Conservation (phyloP, 208 protist genomes). For the Leishmania gerbilli region DNA sequence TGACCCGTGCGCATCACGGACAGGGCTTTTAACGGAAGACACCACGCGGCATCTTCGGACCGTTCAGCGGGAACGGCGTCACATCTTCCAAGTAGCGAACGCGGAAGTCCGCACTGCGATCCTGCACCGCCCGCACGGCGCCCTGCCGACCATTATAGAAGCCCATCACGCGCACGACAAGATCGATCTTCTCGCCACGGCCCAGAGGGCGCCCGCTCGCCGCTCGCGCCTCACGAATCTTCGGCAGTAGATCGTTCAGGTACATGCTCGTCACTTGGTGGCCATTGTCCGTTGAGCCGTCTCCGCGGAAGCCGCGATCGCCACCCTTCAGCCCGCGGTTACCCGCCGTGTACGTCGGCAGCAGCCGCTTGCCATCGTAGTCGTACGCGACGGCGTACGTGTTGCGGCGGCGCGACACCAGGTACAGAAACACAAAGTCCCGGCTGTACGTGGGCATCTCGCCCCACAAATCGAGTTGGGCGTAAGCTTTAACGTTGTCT, state of each 20-base stretch:
- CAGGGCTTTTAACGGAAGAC: constrained; percentile 61
- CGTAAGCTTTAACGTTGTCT: constrained; percentile 49
- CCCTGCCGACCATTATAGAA: constrained; percentile 92
- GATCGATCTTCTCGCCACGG: constrained; percentile 81
- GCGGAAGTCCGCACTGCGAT: constrained; percentile 70
- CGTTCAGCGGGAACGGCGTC: constrained; percentile 89
- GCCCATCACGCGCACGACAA: constrained; percentile 90
- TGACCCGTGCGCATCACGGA: not conserved
- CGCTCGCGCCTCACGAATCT: constrained; percentile 70
- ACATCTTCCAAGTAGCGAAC: constrained; percentile 91
- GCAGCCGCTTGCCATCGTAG: constrained; percentile 78
- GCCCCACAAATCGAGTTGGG: constrained; percentile 85
- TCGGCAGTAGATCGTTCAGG: constrained; percentile 80
- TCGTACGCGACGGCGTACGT: constrained; percentile 91
- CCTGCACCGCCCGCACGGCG: constrained; percentile 85
- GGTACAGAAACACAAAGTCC: constrained; percentile 87
- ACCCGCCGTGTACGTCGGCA: constrained; percentile 82
- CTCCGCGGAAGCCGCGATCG: constrained; percentile 82
- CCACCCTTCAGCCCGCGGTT: constrained; percentile 88
- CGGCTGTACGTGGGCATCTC: constrained; percentile 90
- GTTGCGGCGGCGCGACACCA: constrained; percentile 85
- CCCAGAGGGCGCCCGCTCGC: constrained; percentile 48
- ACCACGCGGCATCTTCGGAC: constrained; percentile 87
- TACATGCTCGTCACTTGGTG: constrained; percentile 90
- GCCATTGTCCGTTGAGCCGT: constrained; percentile 87